A percentile compares a stretch with the other conserved stretches of the same genome.
phyloP scores from a whole-genome alignment of 139 green algal genomes.

The Choricystis sp. region DNA sequence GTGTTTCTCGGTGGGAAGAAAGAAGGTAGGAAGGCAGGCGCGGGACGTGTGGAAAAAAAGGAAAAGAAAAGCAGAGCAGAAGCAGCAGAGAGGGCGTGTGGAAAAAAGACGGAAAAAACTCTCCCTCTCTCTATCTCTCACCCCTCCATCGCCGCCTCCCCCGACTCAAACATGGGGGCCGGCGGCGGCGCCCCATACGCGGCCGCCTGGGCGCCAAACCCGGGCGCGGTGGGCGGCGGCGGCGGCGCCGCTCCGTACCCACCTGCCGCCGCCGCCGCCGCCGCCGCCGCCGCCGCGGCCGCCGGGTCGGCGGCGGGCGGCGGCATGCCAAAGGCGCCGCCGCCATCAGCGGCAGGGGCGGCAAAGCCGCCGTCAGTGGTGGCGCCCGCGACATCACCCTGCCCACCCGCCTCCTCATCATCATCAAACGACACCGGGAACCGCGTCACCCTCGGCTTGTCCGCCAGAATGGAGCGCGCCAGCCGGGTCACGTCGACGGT shows the following conservation, averaged over 20 bases:
- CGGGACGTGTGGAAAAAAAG: not conserved
- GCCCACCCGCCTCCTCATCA: conserved; percentile 1
- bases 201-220: not conserved
- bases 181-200: not conserved
- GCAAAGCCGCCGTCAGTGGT: not conserved
- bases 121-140: not conserved
- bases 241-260: no score
- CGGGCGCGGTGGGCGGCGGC: not conserved
- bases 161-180: not conserved
- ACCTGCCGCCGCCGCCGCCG: no score
- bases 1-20: not conserved
- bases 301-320: no score
- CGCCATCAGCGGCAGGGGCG: not conserved
- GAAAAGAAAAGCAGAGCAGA: not conserved
- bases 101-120: not conserved
- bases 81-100: not conserved
- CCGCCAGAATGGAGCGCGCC: conserved; percentile 58
- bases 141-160: not conserved
- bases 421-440: conserved; percentile 48
- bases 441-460: conserved; percentile 84
- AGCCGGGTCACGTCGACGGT: conserved; percentile 46
- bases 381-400: not conserved
- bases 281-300: no score
- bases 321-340: not conserved
- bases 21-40: not conserved